Conservation (phyloP, 2,329 filamentous ascomycete species). For the Botrytis fragariae region DNA sequence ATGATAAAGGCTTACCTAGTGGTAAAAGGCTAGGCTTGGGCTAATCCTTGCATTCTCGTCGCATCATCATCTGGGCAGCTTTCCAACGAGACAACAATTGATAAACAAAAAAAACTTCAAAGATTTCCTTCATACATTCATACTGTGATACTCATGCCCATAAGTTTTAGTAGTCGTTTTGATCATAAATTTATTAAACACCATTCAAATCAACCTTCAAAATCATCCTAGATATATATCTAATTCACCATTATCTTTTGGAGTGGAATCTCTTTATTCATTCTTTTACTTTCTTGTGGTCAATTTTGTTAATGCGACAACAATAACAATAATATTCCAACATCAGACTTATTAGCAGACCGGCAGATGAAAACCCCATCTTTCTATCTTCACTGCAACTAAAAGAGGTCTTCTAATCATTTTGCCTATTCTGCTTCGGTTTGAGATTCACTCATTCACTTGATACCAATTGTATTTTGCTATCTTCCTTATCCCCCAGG, state of each 20-base stretch:
- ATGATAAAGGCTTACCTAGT: conserved; percentile 11
- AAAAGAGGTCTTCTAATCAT: background rate
- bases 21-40: conserved; percentile 5
- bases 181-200: background rate
- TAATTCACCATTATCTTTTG: background rate
- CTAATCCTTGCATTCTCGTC: conserved; percentile 18
- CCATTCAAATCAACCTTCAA: background rate
- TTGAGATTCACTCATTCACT: conserved; percentile 12
- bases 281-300: conserved; percentile 3
- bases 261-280: conserved; percentile 9
- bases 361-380: background rate
- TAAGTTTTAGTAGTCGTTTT: background rate
- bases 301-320: conserved; percentile 13
- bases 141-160: background rate
- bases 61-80: conserved; percentile 13
- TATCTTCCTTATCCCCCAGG: background rate
- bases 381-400: background rate
- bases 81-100: conserved; percentile 5
- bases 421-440: background rate
- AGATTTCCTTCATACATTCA: background rate
- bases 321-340: conserved; percentile 16
- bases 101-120: background rate
- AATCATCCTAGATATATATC: background rate
- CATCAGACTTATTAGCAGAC: conserved; percentile 1
- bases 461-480: background rate